These are phyloP conservation scores for Fraxinus dipetala DNA, from an alignment of 305 asterid genomes.

Conservation along the genomic window DNA sequence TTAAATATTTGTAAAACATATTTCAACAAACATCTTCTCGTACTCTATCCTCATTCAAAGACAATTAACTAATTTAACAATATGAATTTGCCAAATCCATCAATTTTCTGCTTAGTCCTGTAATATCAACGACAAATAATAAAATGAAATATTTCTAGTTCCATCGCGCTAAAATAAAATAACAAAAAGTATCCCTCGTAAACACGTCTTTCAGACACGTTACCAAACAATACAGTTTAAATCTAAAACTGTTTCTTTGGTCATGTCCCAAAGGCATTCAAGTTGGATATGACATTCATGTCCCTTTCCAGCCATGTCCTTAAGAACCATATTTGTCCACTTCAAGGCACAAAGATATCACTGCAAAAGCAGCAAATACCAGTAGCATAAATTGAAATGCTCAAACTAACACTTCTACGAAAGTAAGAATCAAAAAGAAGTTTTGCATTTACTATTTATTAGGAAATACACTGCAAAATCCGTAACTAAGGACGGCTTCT, in stretches of 20 bases:
- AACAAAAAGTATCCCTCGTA: background rate
- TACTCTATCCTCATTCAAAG: background rate
- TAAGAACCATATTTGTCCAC: background rate
- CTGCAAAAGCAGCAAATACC: background rate
- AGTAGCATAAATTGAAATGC: background rate
- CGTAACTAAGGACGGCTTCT: background rate
- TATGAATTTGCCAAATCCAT: background rate
- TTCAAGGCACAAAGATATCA: background rate
- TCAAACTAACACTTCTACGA: background rate
- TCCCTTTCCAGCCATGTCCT: background rate
- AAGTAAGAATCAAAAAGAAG: background rate
- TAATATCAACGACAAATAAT: background rate
- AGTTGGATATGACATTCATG: background rate
- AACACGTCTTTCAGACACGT: background rate
- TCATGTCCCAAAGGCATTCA: background rate
- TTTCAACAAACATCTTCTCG: background rate
- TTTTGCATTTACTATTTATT: background rate
- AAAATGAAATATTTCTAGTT: background rate
- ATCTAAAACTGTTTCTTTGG: background rate
- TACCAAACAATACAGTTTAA: background rate
- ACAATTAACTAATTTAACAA: background rate
- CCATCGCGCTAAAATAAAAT: background rate
- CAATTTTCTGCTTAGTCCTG: background rate
- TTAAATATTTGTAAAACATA: background rate
- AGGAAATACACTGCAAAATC: constrained; percentile 1